Evolutionary conservation across 768 basidiomycete species (phyloP).

Genomic region (Daedaleopsis nitida): DNA sequence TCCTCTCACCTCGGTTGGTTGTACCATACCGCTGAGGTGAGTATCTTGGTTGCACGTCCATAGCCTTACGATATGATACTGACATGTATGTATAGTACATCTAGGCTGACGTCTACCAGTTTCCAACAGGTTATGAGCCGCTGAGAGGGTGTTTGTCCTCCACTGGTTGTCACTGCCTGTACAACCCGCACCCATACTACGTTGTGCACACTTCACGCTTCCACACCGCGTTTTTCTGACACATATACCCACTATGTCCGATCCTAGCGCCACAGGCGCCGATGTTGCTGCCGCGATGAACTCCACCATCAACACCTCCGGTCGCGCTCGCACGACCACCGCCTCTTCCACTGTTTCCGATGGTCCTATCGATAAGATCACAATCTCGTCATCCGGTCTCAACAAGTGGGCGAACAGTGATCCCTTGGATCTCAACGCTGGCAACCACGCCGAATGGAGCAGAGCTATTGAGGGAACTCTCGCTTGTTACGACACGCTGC

Average conservation of each 20-base stretch:
- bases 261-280: background rate
- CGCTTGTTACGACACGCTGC: background rate
- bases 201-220: background rate
- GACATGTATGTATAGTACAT: background rate
- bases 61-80: background rate
- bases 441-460: background rate
- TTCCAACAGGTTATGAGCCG: background rate
- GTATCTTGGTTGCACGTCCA: background rate
- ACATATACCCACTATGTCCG: background rate
- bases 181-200: background rate
- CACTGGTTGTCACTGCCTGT: background rate
- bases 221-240: background rate
- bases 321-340: background rate
- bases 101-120: no score
- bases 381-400: background rate
- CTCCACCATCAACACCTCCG: background rate
- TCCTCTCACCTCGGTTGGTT: background rate
- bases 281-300: background rate
- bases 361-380: background rate
- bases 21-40: background rate
- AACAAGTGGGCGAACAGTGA: background rate
- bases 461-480: background rate
- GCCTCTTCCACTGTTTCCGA: background rate
- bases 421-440: background rate
- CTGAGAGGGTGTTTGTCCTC: no score